A percentile compares a stretch with the other conserved stretches of the same genome.
These are phyloP conservation scores for Phytophthora citricola DNA, from an alignment of 352 stramenopile genomes.

Conservation along the genomic window DNA sequence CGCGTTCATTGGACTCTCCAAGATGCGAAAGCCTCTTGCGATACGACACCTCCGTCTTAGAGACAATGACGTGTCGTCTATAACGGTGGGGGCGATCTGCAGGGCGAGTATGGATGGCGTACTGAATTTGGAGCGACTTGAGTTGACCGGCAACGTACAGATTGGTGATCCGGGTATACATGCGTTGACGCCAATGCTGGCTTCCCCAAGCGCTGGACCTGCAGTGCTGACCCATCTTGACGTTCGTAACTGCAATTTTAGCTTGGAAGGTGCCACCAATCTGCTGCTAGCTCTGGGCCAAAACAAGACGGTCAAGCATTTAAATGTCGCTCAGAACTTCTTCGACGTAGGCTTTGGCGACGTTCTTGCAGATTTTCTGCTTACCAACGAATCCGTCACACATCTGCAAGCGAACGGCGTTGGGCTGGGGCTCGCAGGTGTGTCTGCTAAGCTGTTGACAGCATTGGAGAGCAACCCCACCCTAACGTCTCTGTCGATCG, in stretches of 20 bases:
- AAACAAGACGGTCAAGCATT: slow-evolving; percentile 59
- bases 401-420: slow-evolving; percentile 70
- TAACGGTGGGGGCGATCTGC: slow-evolving; percentile 55
- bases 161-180: slow-evolving; percentile 69
- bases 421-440: slow-evolving; percentile 58
- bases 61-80: slow-evolving; percentile 64
- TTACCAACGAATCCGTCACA: slow-evolving; percentile 57
- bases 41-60: slow-evolving; percentile 59
- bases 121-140: slow-evolving; percentile 57
- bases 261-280: slow-evolving; percentile 64
- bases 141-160: slow-evolving; percentile 73
- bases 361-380: slow-evolving; percentile 69
- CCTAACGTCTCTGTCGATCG: slow-evolving; percentile 62
- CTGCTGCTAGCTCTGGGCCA: slow-evolving; percentile 60
- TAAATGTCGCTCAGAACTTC: slow-evolving; percentile 83
- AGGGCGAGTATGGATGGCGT: slow-evolving; percentile 54
- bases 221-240: slow-evolving; percentile 64
- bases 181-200: slow-evolving; percentile 70
- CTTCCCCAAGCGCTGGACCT: slow-evolving; percentile 25
- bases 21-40: slow-evolving; percentile 28
- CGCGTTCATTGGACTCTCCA: slow-evolving; percentile 49
- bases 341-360: slow-evolving; percentile 70
- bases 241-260: slow-evolving; percentile 70
- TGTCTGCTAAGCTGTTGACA: slow-evolving; percentile 50
- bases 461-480: slow-evolving; percentile 60